Conservation (phyloP, 306 rosid genomes). For the Prunus campanulata region DNA sequence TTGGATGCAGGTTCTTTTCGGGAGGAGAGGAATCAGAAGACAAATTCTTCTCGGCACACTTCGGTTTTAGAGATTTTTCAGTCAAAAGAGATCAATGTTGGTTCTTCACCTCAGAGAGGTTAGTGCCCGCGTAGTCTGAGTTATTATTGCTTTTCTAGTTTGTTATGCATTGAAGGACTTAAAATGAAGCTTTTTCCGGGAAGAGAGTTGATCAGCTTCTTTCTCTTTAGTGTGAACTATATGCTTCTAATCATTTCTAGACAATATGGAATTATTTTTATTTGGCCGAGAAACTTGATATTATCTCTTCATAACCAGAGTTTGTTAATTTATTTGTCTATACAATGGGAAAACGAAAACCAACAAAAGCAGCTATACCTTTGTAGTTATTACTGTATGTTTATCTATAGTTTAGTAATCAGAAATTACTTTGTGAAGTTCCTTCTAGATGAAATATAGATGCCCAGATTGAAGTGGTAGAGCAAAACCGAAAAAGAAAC, state of each 20-base stretch:
- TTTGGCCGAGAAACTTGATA: not conserved
- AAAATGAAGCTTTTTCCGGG: not conserved
- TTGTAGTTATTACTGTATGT: not conserved
- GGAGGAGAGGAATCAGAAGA: slow-evolving; percentile 20
- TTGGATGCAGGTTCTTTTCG: slow-evolving; percentile 27
- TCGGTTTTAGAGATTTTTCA: slow-evolving; percentile 24
- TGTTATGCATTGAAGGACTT: not conserved
- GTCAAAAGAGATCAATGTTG: slow-evolving; percentile 27
- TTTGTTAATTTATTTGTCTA: not conserved
- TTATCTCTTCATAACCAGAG: not conserved
- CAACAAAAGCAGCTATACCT: not conserved
- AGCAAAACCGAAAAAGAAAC: not conserved
- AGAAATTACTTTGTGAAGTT: not conserved
- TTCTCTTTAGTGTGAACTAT: not conserved
- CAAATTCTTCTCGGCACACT: slow-evolving; percentile 10
- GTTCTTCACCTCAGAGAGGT: slow-evolving; percentile 53
- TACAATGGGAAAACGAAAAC: not conserved
- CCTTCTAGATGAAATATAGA: not conserved
- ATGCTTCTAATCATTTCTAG: not conserved
- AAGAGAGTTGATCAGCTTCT: not conserved
- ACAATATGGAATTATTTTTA: not conserved
- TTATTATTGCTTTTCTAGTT: slow-evolving; percentile 5
- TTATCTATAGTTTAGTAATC: not conserved
- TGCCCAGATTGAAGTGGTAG: not conserved
- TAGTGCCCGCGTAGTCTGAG: slow-evolving; percentile 21